phyloP scores from a whole-genome alignment of 2,329 filamentous ascomycete genomes.

The Scedosporium apiospermum region DNA sequence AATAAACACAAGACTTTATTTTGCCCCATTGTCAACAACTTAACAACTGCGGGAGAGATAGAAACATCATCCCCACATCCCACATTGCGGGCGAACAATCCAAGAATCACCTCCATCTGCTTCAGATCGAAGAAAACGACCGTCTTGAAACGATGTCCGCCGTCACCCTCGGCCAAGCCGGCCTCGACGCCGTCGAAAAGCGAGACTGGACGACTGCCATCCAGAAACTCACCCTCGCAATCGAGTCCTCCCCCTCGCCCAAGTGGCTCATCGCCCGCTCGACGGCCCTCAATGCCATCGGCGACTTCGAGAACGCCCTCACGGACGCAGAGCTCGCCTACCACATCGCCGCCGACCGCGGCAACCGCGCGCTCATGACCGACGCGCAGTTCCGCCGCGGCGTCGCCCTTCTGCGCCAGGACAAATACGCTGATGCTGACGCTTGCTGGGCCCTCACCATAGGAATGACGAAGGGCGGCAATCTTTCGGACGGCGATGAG shows the following conservation, averaged over 20 bases:
- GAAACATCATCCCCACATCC: too few species aligned
- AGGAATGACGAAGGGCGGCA: conserved; percentile 25
- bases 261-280: conserved; percentile 76
- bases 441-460: conserved; percentile 55
- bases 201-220: conserved; percentile 61
- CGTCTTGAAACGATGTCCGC: conserved; percentile 35
- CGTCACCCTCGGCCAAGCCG: conserved; percentile 42
- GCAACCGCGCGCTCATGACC: conserved; percentile 64
- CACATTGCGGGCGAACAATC: background rate
- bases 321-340: conserved; percentile 60
- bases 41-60: background rate
- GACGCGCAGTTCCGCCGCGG: conserved; percentile 76
- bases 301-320: conserved; percentile 54
- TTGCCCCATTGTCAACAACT: background rate
- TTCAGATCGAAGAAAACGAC: background rate
- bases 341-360: conserved; percentile 53
- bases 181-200: conserved; percentile 54
- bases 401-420: conserved; percentile 61
- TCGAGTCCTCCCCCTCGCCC: conserved; percentile 58
- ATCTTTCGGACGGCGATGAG: conserved; percentile 6
- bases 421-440: conserved; percentile 64
- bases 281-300: conserved; percentile 61
- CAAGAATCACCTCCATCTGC: background rate
- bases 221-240: conserved; percentile 54
- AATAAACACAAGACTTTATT: background rate